These are phyloP conservation scores for Cardamine chenopodiifolia DNA, from an alignment of 345 rosid species.

Conservation along the genomic window DNA sequence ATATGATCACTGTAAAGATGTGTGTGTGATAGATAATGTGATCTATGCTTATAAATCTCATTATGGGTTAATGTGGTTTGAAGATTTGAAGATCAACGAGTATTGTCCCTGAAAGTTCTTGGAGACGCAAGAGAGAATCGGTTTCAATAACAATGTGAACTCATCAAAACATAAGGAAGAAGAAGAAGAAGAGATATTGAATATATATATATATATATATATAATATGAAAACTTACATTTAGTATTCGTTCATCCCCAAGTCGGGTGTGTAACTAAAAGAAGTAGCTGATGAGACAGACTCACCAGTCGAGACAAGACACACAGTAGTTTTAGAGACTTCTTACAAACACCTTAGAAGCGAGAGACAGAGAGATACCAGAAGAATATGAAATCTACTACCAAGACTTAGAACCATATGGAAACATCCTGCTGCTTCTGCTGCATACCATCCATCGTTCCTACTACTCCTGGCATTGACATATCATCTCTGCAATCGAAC, in stretches of 20 bases:
- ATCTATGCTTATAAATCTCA: neutral
- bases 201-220: constrained; percentile 18
- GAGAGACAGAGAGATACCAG: constrained; percentile 28
- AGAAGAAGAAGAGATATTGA: neutral
- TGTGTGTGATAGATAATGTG: neutral
- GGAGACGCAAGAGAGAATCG: too few species aligned
- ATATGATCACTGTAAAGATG: neutral
- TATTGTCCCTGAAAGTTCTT: too few species aligned
- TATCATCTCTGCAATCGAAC: constrained; percentile 72
- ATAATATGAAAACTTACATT: constrained; percentile 29
- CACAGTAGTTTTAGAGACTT: constrained; percentile 31
- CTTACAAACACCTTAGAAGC: constrained; percentile 28
- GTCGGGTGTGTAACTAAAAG: constrained; percentile 23
- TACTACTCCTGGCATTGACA: constrained; percentile 48
- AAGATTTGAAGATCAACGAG: too few species aligned
- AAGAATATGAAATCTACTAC: constrained; percentile 35
- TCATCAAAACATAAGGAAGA: neutral
- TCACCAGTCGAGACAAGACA: constrained; percentile 26
- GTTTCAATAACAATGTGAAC: too few species aligned
- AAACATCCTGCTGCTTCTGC: constrained; percentile 74
- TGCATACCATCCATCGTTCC: constrained; percentile 54
- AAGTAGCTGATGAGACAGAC: constrained; percentile 6
- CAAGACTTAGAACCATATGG: constrained; percentile 66
- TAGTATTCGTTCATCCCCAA: constrained; percentile 35
- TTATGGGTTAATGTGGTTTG: constrained; percentile 1